Base-by-base conservation (phyloP, 768 basidiomycete genomes). In the Cystofilobasidium capitatum region DNA sequence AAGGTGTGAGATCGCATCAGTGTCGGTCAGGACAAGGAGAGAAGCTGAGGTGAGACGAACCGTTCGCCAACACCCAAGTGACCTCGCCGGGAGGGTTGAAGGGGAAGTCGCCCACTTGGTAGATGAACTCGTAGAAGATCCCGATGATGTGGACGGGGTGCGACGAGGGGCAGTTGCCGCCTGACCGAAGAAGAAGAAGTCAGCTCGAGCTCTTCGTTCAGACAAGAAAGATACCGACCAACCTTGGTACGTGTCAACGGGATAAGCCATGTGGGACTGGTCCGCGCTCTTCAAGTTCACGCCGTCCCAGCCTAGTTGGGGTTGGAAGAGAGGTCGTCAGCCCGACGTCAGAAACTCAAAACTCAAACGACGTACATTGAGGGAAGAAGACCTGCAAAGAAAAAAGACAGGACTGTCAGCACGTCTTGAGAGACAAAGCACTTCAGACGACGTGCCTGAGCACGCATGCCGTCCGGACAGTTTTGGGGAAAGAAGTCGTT, bases 51-150 rank as follows among this genome's bases (percentile, higher is more conserved):
- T 42, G 10, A 20, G 24, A 20, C 45, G 45, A 16, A 20, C 29
- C 75, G 68, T 77, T 75, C 51, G 76, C 72, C n/a, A 69, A 73
- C 29, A 75, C 73, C 71, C 71, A 77, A 22, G 74, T 76, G n/a
- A 72, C 72, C 39, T 71, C 69, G 33, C 70, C 58, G 35, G 40
- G 70, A 58, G 71, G 67, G 75, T 75, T 75, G 75, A 65, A 76
- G 24, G 77, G 75, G 74, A 76, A 78, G 40, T 76, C 73, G 33
- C 74, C 72, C 31, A 76, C 74, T 45, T 45, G 4, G 44, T 8
- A 45, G 44, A 78, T 74, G 70, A 77, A 77, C 69, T 78, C 77
- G 76, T 77, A 77, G 71, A 78, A 78, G 36, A 78, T 72, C 33
- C 74, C 74, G 31, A 75, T 73, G 36, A 77, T 71, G 70, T 75